These are phyloP conservation scores for Colletotrichum sansevieriae DNA, from an alignment of 2,329 filamentous ascomycete genomes.

Conservation along the genomic window DNA sequence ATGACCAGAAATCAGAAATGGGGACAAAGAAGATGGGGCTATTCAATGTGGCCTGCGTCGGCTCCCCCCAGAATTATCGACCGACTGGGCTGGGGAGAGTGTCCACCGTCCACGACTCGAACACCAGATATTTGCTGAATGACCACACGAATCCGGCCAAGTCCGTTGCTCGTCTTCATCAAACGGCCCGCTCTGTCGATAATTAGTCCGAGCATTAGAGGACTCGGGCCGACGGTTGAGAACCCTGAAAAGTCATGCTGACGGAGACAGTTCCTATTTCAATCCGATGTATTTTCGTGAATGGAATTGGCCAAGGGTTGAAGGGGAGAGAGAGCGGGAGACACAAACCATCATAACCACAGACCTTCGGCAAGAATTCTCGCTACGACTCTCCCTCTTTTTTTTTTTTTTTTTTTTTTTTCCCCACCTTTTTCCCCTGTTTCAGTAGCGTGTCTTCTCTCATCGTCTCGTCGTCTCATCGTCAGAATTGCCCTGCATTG, in stretches of 20 bases:
- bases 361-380: slow-evolving; percentile 3
- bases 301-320: not conserved
- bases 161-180: slow-evolving; percentile 21
- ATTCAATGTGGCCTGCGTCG: slow-evolving; percentile 33
- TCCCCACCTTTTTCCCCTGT: not conserved
- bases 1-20: not conserved
- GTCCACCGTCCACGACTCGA: slow-evolving; percentile 27
- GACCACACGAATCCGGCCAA: slow-evolving; percentile 18
- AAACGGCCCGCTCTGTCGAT: slow-evolving; percentile 13
- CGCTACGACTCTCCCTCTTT: not conserved
- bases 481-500: not conserved
- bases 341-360: slow-evolving; percentile 4
- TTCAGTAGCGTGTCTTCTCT: not conserved
- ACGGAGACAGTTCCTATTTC: not conserved
- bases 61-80: slow-evolving; percentile 4
- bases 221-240: not conserved
- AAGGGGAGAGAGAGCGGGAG: not conserved
- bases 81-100: no score
- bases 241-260: not conserved
- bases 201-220: slow-evolving; percentile 6
- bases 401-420: not conserved
- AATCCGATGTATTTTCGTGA: slow-evolving; percentile 22
- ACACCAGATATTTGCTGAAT: slow-evolving; percentile 4
- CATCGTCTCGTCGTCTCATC: not conserved
- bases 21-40: slow-evolving; percentile 24